These are phyloP conservation scores for Buxus sempervirens DNA, from an alignment of 164 flowering plant genomes.

Conservation along the genomic window DNA sequence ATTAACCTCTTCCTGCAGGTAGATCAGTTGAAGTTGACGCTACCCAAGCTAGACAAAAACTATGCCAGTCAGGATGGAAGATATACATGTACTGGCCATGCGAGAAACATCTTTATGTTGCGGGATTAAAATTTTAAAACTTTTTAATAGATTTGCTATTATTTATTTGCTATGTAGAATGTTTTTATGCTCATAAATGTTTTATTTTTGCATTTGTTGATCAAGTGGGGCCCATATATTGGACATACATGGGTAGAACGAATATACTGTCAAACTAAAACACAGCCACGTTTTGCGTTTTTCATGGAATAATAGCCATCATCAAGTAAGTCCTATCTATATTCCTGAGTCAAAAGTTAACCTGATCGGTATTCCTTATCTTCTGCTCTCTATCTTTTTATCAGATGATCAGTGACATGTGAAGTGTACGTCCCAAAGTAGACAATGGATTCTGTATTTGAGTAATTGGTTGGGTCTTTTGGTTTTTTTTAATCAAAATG, in stretches of 20 bases:
- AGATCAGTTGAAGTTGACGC: constrained; percentile 39
- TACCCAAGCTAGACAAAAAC: constrained; percentile 60
- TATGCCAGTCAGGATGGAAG: constrained; percentile 70
- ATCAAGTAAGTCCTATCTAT: not conserved
- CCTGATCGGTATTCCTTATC: not conserved
- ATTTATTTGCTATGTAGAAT: too few species aligned
- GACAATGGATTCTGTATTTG: not conserved
- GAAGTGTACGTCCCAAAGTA: not conserved
- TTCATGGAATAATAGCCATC: not conserved
- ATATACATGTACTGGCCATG: constrained; percentile 48
- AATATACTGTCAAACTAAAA: not conserved
- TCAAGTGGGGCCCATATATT: too few species aligned
- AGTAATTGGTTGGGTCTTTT: not conserved
- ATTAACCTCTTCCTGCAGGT: constrained; percentile 40
- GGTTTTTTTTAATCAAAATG: not conserved
- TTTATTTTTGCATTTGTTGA: too few species aligned
- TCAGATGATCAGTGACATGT: not conserved
- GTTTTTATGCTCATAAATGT: too few species aligned
- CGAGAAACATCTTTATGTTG: constrained; percentile 1
- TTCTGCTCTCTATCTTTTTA: not conserved
- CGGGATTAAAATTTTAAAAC: not conserved
- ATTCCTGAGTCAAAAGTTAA: not conserved
- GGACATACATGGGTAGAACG: not conserved
- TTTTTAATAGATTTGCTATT: too few species aligned
- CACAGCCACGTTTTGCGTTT: not conserved